phyloP scores from a whole-genome alignment of 768 basidiomycete species.

The Phlegmacium glaucopus region DNA sequence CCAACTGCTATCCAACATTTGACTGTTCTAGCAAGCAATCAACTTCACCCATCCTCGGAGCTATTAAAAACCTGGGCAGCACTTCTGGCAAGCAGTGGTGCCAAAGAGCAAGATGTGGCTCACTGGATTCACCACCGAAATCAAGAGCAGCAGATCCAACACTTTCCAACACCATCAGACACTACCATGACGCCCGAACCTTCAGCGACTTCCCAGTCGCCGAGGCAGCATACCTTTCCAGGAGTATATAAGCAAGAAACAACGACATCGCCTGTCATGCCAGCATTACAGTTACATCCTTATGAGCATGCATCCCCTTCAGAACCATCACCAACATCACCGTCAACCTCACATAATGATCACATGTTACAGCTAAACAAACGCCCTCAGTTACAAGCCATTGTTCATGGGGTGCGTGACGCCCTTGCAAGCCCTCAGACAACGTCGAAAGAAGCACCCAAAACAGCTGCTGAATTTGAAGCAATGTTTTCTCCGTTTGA shows the following conservation, averaged over 20 bases:
- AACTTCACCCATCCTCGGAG: constrained; percentile 19
- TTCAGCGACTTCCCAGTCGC: not conserved
- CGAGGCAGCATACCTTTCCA: not conserved
- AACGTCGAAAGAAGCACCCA: constrained; percentile 1
- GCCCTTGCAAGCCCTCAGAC: constrained; percentile 7
- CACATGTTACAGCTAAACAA: not conserved
- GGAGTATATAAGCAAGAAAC: not conserved
- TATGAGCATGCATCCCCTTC: constrained; percentile 9
- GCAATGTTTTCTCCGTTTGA: constrained; percentile 18
- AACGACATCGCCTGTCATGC: not conserved
- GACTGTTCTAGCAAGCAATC: constrained; percentile 14
- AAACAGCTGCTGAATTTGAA: constrained; percentile 16
- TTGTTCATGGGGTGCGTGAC: constrained; percentile 19
- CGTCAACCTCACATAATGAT: too few species aligned
- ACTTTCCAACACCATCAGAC: not conserved
- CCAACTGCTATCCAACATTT: constrained; percentile 19
- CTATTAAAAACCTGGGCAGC: constrained; percentile 30
- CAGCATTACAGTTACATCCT: not conserved
- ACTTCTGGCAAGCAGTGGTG: constrained; percentile 15
- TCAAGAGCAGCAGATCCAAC: constrained; percentile 1
- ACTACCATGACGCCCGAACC: constrained; percentile 6
- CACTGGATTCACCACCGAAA: constrained; percentile 15
- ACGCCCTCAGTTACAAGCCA: constrained; percentile 2
- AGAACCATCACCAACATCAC: constrained; percentile 8
- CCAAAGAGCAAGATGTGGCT: constrained; percentile 17